phyloP scores from a whole-genome alignment of 257 asterid genomes.

The Coffea eugenioides region DNA sequence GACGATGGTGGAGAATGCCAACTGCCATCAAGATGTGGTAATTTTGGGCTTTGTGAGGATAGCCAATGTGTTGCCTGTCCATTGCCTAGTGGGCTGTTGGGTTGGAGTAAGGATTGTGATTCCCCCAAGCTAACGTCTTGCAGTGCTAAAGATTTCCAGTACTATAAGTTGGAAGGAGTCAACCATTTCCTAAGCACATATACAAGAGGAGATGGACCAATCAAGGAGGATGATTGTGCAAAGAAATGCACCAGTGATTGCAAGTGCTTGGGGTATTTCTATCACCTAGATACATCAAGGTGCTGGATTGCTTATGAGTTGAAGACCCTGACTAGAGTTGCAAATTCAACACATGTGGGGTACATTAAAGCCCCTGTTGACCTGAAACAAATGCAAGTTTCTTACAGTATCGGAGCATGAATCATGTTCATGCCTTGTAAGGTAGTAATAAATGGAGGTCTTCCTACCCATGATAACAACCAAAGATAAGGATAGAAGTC shows the following conservation, averaged over 20 bases:
- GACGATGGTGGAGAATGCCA: conserved; percentile 27
- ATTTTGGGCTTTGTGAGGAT: conserved; percentile 41
- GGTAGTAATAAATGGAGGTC: not conserved
- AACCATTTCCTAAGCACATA: conserved; percentile 29
- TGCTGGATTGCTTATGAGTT: conserved; percentile 41
- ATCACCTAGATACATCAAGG: conserved; percentile 22
- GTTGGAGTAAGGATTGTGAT: conserved; percentile 35
- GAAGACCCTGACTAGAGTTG: conserved; percentile 29
- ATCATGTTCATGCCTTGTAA: not conserved
- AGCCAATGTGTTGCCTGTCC: conserved; percentile 51
- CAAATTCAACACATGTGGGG: conserved; percentile 34
- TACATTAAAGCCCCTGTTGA: conserved; percentile 31
- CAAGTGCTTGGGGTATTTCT: conserved; percentile 43
- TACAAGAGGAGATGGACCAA: conserved; percentile 26
- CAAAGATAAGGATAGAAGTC: too few relatives aligned
- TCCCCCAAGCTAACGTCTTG: conserved; percentile 26
- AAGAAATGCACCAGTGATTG: conserved; percentile 36
- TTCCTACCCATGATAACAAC: too few relatives aligned
- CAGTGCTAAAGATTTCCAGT: conserved; percentile 12
- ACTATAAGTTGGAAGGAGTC: conserved; percentile 39
- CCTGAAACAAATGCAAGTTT: too few relatives aligned
- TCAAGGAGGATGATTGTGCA: conserved; percentile 27
- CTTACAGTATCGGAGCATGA: not conserved
- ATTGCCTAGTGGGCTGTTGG: conserved; percentile 34
- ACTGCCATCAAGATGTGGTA: conserved; percentile 34